phyloP scores from a whole-genome alignment of 2,329 filamentous ascomycete genomes.

The Leptographium wingfieldii region DNA sequence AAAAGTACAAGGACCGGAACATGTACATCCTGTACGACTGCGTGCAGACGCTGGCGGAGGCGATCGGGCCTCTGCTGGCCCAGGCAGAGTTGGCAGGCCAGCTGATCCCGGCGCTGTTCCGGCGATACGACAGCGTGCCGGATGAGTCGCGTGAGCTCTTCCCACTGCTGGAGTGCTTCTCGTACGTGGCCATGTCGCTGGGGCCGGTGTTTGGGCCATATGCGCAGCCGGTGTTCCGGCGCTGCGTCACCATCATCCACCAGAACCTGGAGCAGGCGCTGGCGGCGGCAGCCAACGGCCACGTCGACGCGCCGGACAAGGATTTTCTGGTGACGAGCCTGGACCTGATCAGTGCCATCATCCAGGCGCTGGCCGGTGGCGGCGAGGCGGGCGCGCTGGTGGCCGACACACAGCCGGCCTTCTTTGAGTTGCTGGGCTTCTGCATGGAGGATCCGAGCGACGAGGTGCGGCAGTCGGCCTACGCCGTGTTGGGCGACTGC shows the following conservation, averaged over 20 bases:
- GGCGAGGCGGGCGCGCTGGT: conserved; percentile 64
- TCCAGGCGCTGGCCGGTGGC: conserved; percentile 68
- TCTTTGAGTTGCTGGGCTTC: conserved; percentile 82
- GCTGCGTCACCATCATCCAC: conserved; percentile 86
- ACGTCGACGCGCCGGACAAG: conserved; percentile 74
- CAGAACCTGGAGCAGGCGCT: conserved; percentile 75
- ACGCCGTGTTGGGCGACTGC: conserved; percentile 87
- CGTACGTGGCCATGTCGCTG: conserved; percentile 82
- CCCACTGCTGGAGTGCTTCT: conserved; percentile 88
- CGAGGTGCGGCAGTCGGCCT: conserved; percentile 91
- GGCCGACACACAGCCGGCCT: conserved; percentile 59
- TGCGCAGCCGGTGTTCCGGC: conserved; percentile 70
- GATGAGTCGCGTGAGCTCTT: conserved; percentile 91
- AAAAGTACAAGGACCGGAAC: conserved; percentile 94
- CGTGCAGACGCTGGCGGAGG: conserved; percentile 90
- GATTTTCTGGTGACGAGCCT: conserved; percentile 94
- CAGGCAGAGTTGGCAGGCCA: conserved; percentile 66
- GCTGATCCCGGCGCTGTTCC: conserved; percentile 86
- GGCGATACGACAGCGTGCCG: conserved; percentile 73
- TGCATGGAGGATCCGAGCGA: conserved; percentile 88
- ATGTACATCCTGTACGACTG: conserved; percentile 99
- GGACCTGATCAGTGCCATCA: conserved; percentile 82
- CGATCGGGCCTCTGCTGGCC: conserved; percentile 72
- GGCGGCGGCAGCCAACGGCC: conserved; percentile 53
- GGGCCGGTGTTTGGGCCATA: conserved; percentile 74